A percentile compares a stretch with the other conserved stretches of the same genome.
These are phyloP conservation scores for Pseudogymnoascus sp. DNA, from an alignment of 2,329 filamentous ascomycete genomes.

Conservation along the genomic window DNA sequence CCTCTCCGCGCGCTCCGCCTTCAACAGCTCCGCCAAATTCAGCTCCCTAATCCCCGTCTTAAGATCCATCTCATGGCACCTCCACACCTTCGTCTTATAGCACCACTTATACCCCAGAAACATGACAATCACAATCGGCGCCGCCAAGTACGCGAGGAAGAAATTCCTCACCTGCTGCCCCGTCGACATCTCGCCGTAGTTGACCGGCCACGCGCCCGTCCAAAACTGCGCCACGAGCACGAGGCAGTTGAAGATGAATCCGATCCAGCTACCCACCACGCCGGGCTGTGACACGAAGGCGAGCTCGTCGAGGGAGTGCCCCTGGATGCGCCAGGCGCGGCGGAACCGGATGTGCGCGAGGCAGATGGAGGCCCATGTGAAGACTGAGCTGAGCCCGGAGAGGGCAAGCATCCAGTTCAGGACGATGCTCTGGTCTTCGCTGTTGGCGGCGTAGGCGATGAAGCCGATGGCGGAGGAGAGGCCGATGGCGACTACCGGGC, in stretches of 20 bases:
- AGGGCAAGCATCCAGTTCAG: constrained; percentile 76
- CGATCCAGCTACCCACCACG: constrained; percentile 70
- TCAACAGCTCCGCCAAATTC: constrained; percentile 68
- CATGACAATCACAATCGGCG: constrained; percentile 58
- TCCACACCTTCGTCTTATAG: constrained; percentile 60
- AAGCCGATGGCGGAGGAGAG: constrained; percentile 62
- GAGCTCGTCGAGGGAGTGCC: constrained; percentile 65
- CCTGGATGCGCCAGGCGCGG: constrained; percentile 60
- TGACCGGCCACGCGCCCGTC: constrained; percentile 72
- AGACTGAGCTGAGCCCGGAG: constrained; percentile 64
- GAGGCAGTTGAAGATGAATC: constrained; percentile 64
- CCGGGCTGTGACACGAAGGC: constrained; percentile 77
- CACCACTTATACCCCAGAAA: constrained; percentile 70
- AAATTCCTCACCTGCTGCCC: constrained; percentile 52
- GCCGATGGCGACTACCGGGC: constrained; percentile 65
- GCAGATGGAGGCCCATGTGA: constrained; percentile 80
- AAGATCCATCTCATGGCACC: constrained; percentile 70
- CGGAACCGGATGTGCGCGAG: constrained; percentile 91
- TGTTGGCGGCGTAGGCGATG: constrained; percentile 67
- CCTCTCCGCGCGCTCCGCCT: constrained; percentile 70
- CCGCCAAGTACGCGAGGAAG: constrained; percentile 65
- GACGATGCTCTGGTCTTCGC: constrained; percentile 48
- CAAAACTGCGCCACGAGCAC: constrained; percentile 82
- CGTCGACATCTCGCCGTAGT: constrained; percentile 38
- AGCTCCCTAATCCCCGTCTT: constrained; percentile 78